phyloP scores from a whole-genome alignment of 2,329 filamentous ascomycete genomes.

The Lachnellula suecica region DNA sequence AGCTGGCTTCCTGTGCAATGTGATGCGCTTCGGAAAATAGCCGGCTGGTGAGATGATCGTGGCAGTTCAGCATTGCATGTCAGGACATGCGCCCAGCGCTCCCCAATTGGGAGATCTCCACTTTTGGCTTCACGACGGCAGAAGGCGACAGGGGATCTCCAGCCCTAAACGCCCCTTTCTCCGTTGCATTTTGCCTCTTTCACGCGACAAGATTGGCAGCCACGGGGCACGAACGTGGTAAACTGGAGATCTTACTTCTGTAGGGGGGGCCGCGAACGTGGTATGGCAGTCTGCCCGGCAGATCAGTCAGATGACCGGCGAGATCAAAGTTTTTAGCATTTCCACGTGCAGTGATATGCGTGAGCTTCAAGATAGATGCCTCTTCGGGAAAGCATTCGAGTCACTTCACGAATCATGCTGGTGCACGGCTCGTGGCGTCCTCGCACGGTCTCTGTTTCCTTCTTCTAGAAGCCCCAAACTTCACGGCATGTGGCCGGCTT shows the following conservation, averaged over 20 bases:
- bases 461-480: neutral
- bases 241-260: neutral
- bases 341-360: too few relatives aligned
- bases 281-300: neutral
- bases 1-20: too few relatives aligned
- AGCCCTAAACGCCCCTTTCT: neutral
- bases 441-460: neutral
- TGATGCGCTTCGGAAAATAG: too few relatives aligned
- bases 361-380: neutral
- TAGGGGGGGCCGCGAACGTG: neutral
- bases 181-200: neutral
- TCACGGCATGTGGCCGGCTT: neutral
- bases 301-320: neutral
- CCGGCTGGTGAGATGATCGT: too few relatives aligned
- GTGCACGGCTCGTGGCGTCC: neutral
- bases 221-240: constrained; percentile 1
- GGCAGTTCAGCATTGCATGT: neutral
- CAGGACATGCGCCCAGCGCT: neutral
- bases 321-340: too few relatives aligned
- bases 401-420: neutral
- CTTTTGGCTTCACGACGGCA: neutral
- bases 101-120: neutral
- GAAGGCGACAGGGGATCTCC: neutral
- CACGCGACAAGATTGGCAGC: neutral
- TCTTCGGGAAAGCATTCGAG: neutral